Evolutionary conservation across 352 stramenopile genomes (phyloP), one percentile per base, ranked within the genome.

Genomic region (Phytophthora fragariaefolia): DNA sequence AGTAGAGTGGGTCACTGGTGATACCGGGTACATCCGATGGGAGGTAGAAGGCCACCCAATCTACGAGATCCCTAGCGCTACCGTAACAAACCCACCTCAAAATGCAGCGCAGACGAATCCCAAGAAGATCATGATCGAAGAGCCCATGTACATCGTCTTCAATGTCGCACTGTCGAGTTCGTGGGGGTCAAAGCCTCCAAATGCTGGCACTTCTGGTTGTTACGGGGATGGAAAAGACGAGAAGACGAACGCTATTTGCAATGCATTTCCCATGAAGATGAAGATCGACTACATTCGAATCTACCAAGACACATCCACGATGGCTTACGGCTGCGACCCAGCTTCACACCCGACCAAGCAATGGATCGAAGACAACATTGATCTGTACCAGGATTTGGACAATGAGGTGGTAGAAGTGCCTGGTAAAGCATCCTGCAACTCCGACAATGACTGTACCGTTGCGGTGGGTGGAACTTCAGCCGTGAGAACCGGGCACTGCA

Each of bases 141-240:
- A 64, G 58, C 98, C 62, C 96, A 98, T 82, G 97, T 96, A 46
- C 90, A 87, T 22, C 69, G 98, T 50, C 93, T 91, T 45, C 24
- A 71, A 71, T 12, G 63, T 71, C 4, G 63, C 63, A 10, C 49
- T 71, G 23, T 71, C 56, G 20, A 85, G 69, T 10, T 85, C 88
- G 28, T 98, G 94, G 94, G 80, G 82, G n/a, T 66, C 84, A 2
- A 79, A 27, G 12, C 82, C 84, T 1, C 82, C 84, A 6, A 92
- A 92, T 55, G 20, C 82, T 26, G 82, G 80, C 13, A 17, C 26
- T 18, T 58, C 49, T 4, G 47, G 58, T 1, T 84, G 78, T 27
- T 67, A 68, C 7, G 67, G 71, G 8, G 61, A 79, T 42, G 54
- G 74, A 6, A 70, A 32, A 1, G 64, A 81, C 24, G 26, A 71